Base-by-base conservation (phyloP, 805 yeast species). In the Candida stauntonica region DNA sequence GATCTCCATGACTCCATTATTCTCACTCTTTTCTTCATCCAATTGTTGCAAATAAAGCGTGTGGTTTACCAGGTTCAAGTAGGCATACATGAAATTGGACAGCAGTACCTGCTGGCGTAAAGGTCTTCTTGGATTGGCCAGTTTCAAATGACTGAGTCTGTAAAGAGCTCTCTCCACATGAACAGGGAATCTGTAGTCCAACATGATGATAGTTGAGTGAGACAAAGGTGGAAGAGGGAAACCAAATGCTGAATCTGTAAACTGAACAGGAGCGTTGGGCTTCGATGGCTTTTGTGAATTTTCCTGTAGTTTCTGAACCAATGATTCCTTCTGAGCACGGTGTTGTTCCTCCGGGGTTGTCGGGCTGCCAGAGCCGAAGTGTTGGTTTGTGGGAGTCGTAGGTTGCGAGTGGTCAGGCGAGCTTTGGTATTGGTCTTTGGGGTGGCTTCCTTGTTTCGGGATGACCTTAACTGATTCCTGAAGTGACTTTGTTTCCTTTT, bases 21-120 rank as follows among this genome's bases (percentile, higher is more conserved):
- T 44, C 18, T 32, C 49, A 11, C 29, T 36, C 14, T 36, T 35
- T 17, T 50, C 64, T 35, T 68, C 72, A 24, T 67, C 73, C 44
- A 67, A 60, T 44, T 80, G 86, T 52, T 84, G 91, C 45, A 85
- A 61, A 60, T 81, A 86, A 49, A 84, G 67, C 13, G 91, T 89
- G 58, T 91, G 97, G 60, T 91, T 95, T 39, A 93, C 96, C 61
- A 93, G 68, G 57, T 93, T 91, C 68, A 93, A 72, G 62, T 93
- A 93, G 0, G 97, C 91, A 58, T 93, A 93, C 99, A 93, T 93
- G 74, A 93, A 93, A 60, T 93, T 93, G 42, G 96, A 86, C 47
- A 93, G 64, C 35, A 93, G 61, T 2, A 93, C 99, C 59, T 93
- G 99, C 59, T 93, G 97, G 27, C 88, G 72, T 45, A 93, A 65